Evolutionary conservation across 495 filamentous ascomycete genomes (phyloP).

Genomic region (Sordaria brevicollis): DNA sequence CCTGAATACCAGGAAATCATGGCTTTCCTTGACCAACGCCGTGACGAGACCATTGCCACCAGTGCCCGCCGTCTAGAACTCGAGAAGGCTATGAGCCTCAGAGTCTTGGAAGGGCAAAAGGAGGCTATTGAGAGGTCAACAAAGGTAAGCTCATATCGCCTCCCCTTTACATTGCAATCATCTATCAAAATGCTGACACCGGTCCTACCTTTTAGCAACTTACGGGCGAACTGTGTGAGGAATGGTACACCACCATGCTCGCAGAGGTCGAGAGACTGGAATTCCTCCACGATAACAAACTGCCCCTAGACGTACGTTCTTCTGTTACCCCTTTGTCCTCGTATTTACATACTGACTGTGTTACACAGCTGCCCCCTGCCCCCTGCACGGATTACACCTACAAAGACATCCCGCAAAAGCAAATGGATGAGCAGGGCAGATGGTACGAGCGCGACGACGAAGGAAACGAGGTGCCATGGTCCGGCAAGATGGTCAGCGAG

Average conservation of each 20-base stretch:
- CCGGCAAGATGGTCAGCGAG: constrained; percentile 12
- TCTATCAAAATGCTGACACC: not conserved
- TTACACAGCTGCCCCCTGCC: constrained; percentile 19
- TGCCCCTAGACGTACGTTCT: constrained; percentile 31
- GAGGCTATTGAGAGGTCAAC: constrained; percentile 3
- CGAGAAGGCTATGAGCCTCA: constrained; percentile 5
- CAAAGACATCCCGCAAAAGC: constrained; percentile 21
- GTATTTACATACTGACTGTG: constrained; percentile 3
- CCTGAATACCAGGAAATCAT: constrained; percentile 20
- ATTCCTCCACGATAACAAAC: constrained; percentile 24
- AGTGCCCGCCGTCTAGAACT: constrained; percentile 8
- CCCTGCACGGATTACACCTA: constrained; percentile 21
- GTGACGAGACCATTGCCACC: constrained; percentile 13
- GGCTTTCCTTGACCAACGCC: constrained; percentile 21
- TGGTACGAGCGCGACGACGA: constrained; percentile 17
- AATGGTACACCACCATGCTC: constrained; percentile 25
- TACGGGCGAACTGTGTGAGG: constrained; percentile 20
- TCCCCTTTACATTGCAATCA: not conserved
- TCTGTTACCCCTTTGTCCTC: not conserved
- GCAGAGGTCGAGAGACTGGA: constrained; percentile 22
- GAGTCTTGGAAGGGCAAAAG: constrained; percentile 10
- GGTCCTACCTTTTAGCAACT: not conserved
- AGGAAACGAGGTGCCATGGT: constrained; percentile 24
- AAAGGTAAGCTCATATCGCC: constrained; percentile 8
- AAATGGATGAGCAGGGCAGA: constrained; percentile 20